A percentile compares a stretch with the other conserved stretches of the same genome.
These are phyloP conservation scores for Botrytis tulipae DNA, from an alignment of 2,329 filamentous ascomycete genomes.

Conservation along the genomic window DNA sequence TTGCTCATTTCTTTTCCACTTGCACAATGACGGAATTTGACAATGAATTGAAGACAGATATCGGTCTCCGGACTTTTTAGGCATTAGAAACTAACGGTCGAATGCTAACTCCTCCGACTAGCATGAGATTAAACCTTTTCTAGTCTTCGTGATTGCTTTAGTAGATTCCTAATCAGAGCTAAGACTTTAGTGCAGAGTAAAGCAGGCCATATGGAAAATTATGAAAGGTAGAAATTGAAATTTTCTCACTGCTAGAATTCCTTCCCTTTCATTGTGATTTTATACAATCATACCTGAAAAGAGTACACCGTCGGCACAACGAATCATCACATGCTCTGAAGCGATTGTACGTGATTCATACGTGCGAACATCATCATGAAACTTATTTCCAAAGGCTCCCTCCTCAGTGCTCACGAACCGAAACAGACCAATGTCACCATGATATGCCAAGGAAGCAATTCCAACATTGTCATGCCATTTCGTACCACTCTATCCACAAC, in stretches of 20 bases:
- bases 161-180: background rate
- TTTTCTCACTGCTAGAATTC: background rate
- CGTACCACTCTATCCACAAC: constrained; percentile 3
- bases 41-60: background rate
- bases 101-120: background rate
- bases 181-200: background rate
- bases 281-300: background rate
- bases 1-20: background rate
- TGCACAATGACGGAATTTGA: background rate
- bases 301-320: background rate
- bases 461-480: constrained; percentile 12
- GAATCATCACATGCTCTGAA: background rate
- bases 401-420: background rate
- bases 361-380: background rate
- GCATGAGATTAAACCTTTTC: background rate
- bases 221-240: background rate
- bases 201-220: background rate
- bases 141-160: background rate
- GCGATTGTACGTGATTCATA: background rate
- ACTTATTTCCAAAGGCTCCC: background rate
- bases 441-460: background rate
- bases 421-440: background rate
- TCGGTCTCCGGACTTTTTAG: background rate
- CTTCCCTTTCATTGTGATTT: background rate
- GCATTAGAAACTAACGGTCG: background rate